These are phyloP conservation scores for Mycena rosella DNA, from an alignment of 768 basidiomycete species.

Conservation along the genomic window DNA sequence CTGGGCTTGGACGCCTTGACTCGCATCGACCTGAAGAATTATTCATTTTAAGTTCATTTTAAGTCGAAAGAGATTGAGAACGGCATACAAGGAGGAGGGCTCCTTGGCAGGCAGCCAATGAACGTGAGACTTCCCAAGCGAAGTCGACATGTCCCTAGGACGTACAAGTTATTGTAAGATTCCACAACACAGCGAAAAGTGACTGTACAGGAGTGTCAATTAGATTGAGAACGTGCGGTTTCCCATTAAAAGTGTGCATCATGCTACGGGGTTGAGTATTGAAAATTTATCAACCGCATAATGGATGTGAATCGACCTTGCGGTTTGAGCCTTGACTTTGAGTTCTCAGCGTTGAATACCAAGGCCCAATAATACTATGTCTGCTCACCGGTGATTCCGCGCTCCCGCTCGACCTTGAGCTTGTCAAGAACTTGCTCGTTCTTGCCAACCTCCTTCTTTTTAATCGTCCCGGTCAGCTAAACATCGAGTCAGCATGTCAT, in stretches of 20 bases:
- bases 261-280: slow-evolving; percentile 68
- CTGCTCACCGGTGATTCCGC: slow-evolving; percentile 90
- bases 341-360: background rate
- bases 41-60: slow-evolving; percentile 18
- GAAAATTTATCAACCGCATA: slow-evolving; percentile 21
- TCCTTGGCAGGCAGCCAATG: slow-evolving; percentile 93
- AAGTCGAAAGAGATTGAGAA: background rate
- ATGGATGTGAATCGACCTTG: slow-evolving; percentile 65
- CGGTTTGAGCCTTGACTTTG: slow-evolving; percentile 95
- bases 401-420: slow-evolving; percentile 95
- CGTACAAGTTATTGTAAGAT: slow-evolving; percentile 6
- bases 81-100: slow-evolving; percentile 70
- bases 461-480: slow-evolving; percentile 91
- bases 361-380: background rate
- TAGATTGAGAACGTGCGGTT: slow-evolving; percentile 85
- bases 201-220: slow-evolving; percentile 91
- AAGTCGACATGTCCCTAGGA: slow-evolving; percentile 95
- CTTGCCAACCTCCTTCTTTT: slow-evolving; percentile 68
- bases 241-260: slow-evolving; percentile 72
- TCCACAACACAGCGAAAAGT: background rate
- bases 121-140: slow-evolving; percentile 95
- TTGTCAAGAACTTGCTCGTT: slow-evolving; percentile 93
- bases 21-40: slow-evolving; percentile 86
- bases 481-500: slow-evolving; percentile 31
- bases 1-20: slow-evolving; percentile 98